Evolutionary conservation across 2,329 filamentous ascomycete genomes (phyloP).

Genomic region (Bipolaris sorokiniana): DNA sequence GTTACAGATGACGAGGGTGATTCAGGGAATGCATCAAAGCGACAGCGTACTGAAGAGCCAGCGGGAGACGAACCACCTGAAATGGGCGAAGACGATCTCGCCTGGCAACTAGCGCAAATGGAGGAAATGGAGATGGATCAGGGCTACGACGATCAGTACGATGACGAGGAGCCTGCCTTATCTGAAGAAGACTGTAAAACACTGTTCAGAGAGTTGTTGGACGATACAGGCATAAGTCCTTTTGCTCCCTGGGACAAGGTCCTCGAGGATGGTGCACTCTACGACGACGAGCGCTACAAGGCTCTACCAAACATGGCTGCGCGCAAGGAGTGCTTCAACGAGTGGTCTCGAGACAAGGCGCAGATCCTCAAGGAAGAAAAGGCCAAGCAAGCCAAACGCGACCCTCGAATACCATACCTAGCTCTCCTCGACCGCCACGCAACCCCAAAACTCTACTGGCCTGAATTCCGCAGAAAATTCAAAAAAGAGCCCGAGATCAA

Average conservation of each 20-base stretch:
- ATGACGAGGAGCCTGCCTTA: conserved; percentile 69
- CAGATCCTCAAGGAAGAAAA: conserved; percentile 73
- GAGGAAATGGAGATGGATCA: conserved; percentile 75
- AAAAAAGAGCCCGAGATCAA: conserved; percentile 82
- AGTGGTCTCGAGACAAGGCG: conserved; percentile 82
- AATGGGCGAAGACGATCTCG: conserved; percentile 93
- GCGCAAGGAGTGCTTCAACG: conserved; percentile 80
- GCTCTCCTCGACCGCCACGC: conserved; percentile 80
- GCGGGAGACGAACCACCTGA: conserved; percentile 65
- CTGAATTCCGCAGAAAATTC: conserved; percentile 92
- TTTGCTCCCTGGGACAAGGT: conserved; percentile 92
- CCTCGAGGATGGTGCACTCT: conserved; percentile 78
- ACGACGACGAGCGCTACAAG: conserved; percentile 87
- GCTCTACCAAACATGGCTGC: conserved; percentile 80
- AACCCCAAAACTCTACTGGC: conserved; percentile 93
- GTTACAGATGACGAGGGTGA: conserved; percentile 65
- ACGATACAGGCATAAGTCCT: conserved; percentile 81
- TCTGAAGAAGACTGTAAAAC: conserved; percentile 76
- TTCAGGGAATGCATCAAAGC: conserved; percentile 55
- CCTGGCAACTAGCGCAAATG: conserved; percentile 88
- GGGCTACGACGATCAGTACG: conserved; percentile 77
- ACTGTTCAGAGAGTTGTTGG: conserved; percentile 84
- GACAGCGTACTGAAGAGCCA: conserved; percentile 54
- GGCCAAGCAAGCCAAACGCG: conserved; percentile 76
- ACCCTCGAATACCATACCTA: conserved; percentile 83